phyloP scores from a whole-genome alignment of 208 protist genomes.

The Wallacemonas sp. region DNA sequence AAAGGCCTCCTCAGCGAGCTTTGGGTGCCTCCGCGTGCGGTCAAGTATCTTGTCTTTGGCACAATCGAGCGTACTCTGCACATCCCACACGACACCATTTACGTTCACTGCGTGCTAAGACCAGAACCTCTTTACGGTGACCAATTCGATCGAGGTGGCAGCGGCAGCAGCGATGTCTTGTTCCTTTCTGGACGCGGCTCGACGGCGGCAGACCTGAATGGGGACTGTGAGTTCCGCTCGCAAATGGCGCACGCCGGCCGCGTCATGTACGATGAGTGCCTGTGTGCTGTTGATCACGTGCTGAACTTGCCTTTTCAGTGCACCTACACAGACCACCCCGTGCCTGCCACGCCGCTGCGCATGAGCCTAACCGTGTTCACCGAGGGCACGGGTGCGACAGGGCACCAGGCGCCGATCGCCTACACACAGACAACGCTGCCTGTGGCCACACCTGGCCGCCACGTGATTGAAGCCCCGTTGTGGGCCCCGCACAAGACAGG shows the following conservation, averaged over 20 bases:
- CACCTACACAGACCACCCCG: constrained; percentile 24
- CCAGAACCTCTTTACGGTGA: constrained; percentile 25
- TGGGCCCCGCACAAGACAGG: constrained; percentile 64
- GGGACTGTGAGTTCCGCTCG: constrained; percentile 41
- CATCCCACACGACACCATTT: constrained; percentile 43
- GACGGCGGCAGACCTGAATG: no score
- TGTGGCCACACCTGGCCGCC: constrained; percentile 40
- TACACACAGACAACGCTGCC: constrained; percentile 62
- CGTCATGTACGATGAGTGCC: constrained; percentile 42
- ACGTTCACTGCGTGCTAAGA: constrained; percentile 49
- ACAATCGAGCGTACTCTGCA: constrained; percentile 58
- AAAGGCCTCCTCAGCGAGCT: no score
- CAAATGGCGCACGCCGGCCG: constrained; percentile 53
- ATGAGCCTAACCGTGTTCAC: constrained; percentile 59
- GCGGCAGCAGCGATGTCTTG: background rate
- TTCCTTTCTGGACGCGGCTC: no score
- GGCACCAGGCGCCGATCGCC: constrained; percentile 55
- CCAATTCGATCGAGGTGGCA: background rate
- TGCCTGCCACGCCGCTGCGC: constrained; percentile 41
- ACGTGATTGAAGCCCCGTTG: constrained; percentile 38
- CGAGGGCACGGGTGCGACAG: constrained; percentile 35
- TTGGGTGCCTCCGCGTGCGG: no score
- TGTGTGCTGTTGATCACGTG: constrained; percentile 53
- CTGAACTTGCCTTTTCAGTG: constrained; percentile 77
- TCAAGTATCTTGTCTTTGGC: constrained; percentile 45